Base-by-base conservation (phyloP, 306 rosid genomes). In the Vigna hirtella region DNA sequence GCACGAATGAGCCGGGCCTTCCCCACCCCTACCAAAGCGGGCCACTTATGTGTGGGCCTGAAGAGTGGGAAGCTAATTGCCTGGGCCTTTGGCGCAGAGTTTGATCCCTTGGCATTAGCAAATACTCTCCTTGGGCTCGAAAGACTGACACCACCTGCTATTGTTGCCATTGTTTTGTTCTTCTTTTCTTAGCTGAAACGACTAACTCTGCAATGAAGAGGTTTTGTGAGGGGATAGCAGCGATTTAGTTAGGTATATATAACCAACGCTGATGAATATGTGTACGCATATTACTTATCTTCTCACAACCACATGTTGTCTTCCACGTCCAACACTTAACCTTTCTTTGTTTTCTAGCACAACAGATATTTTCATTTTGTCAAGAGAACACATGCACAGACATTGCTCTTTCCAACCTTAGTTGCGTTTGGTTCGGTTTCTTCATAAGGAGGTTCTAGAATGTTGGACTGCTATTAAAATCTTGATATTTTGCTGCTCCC, bases 201-300 rank as follows among this genome's bases (percentile, higher is more conserved):
- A 2, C 22, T 26, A 58, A 42, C 20, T 17, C 22, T 11, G 77
- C 10, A 20, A 16, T 20, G 62, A 18, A 34, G 75, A 40, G 42
- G 79, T 53, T 53, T 49, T 20, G 16, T 20, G 58, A 6, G 22
- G 51, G 7, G 16, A 22, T 4, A 43, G 56, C 24, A 34, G 26
- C 51, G 59, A 30, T 20, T 0, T 17, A 38, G 6, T 4, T 7
- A 2, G 66, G 18, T 77, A 72, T 77, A 74, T 85, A 81, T 80
- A 83, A 55, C 22, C 50, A 61, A 66, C 6, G 49, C 4, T 7
- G 0, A 51, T 70, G 69, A 63, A 32, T 81, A 30, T 81, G 38
- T 45, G 96, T 32, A 47, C 97, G 76, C 97, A 87, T 68, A 82
- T 32, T 85, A 71, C 92, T 90, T 90, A 92, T 92, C 97, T 7